phyloP scores from a whole-genome alignment of 1,284 basidiomycete species.

The Rhodotorula sp. region DNA sequence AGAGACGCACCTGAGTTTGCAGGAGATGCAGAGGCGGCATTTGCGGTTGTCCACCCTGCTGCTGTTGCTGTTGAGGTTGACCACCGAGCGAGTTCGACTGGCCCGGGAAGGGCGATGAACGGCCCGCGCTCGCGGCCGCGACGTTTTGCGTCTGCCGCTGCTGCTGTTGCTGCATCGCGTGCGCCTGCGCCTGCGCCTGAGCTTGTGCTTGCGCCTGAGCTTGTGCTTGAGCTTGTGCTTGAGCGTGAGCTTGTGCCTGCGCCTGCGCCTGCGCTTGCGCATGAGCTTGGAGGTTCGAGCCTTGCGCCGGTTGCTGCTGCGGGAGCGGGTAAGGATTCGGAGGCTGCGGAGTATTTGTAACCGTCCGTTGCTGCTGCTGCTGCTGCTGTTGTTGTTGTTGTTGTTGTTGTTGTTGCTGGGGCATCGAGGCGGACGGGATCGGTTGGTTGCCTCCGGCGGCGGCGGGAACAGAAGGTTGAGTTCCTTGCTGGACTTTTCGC shows the following conservation, averaged over 20 bases:
- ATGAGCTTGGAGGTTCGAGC: not conserved
- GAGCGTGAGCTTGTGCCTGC: slow-evolving; percentile 12
- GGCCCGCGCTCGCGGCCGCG: slow-evolving; percentile 10
- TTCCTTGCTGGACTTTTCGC: slow-evolving; percentile 9
- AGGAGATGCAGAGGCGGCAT: slow-evolving; percentile 32
- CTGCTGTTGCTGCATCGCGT: slow-evolving; percentile 6
- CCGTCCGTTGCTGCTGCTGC: slow-evolving; percentile 6
- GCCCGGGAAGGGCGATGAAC: slow-evolving; percentile 6
- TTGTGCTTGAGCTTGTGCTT: slow-evolving; percentile 13
- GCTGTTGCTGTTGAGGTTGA: slow-evolving; percentile 3
- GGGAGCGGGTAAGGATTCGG: slow-evolving; percentile 11
- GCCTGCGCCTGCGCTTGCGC: not conserved
- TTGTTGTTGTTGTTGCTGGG: not conserved
- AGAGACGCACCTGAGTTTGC: slow-evolving; percentile 15
- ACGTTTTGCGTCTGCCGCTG: slow-evolving; percentile 15
- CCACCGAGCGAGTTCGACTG: not conserved
- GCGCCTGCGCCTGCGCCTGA: not conserved
- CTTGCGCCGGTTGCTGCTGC: slow-evolving; percentile 16
- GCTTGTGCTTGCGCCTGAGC: not conserved
- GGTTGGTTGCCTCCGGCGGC: not conserved
- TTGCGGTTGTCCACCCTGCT: slow-evolving; percentile 1
- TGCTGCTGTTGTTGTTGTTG: slow-evolving; percentile 10
- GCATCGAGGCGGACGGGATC: not conserved
- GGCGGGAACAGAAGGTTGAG: not conserved
- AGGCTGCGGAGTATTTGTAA: not conserved